Evolutionary conservation across 345 rosid genomes (phyloP), one percentile per base, ranked within the genome.

Genomic region (Cardamine resedifolia): DNA sequence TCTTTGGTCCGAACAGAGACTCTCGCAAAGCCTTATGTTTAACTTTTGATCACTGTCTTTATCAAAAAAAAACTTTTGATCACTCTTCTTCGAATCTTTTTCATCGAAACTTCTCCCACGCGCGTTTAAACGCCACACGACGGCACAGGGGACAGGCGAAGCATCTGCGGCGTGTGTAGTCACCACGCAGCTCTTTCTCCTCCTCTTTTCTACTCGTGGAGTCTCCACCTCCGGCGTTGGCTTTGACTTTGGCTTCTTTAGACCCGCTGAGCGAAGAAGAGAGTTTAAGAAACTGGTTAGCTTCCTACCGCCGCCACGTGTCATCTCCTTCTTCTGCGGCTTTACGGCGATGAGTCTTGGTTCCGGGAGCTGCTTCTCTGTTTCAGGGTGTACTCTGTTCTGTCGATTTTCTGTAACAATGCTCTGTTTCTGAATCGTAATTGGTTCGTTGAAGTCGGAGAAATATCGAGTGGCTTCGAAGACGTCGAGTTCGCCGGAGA

Each of bases 401-500:
- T 75, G 79, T 69, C 56, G 60, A 41, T 43, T 52, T 66, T 86
- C 73, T 80, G 82, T 39, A 64, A 80, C 28, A 38, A 27, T 75
- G 74, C 55, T 62, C 74, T 56, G 64, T 64, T 66, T 66, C 64
- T 64, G 72, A 61, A 61, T 30, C 44, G 47, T 70, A 7, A 47
- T 78, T 23, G 77, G 72, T 65, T 85, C 88, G 36, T 74, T 75
- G 83, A 81, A 81, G 23, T 83, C 96, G 3, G 95, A 89, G 85
- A 91, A 91, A 69, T 94, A 91, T 55, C 81, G 66, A 11, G 92
- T 83, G 3, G 98, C 98, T 81, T 94, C 95, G n/a, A 94, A 94
- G 26, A 94, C 96, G 65, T 84, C 96, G 51, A 94, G 89, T 85
- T 94, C 98, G 6, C 84, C 88, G 16, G 98, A 94, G 58, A 84